Evolutionary conservation across 2,329 filamentous ascomycete species (phyloP).

Genomic region (Trichothecium roseum): DNA sequence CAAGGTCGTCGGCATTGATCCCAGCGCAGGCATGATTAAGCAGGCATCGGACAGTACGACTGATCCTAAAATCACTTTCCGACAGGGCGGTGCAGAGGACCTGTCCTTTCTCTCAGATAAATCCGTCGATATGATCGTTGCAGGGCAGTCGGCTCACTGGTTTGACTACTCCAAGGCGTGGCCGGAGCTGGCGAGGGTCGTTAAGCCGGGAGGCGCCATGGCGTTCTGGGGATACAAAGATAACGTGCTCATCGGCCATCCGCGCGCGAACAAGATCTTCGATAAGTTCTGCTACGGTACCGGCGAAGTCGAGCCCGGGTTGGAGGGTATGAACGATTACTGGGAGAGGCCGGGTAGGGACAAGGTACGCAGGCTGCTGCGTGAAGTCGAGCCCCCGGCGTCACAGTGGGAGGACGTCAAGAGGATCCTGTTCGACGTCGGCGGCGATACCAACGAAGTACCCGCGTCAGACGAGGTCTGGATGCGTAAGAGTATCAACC

Average conservation of each 20-base stretch:
- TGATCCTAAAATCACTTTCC: slow-evolving; percentile 35
- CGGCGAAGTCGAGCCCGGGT: slow-evolving; percentile 29
- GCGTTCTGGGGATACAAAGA: slow-evolving; percentile 58
- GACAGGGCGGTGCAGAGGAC: slow-evolving; percentile 41
- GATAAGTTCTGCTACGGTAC: slow-evolving; percentile 44
- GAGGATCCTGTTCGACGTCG: slow-evolving; percentile 48
- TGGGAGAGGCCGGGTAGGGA: slow-evolving; percentile 52
- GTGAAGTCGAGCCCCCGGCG: slow-evolving; percentile 39
- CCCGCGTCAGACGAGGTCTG: slow-evolving; percentile 27
- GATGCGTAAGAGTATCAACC: slow-evolving; percentile 40
- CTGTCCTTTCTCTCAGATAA: slow-evolving; percentile 36
- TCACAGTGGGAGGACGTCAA: slow-evolving; percentile 40
- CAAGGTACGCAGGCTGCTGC: slow-evolving; percentile 40
- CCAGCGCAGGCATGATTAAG: slow-evolving; percentile 43
- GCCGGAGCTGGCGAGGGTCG: slow-evolving; percentile 41
- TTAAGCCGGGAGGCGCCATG: slow-evolving; percentile 45
- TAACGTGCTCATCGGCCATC: slow-evolving; percentile 44
- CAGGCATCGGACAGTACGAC: slow-evolving; percentile 33
- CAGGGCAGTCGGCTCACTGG: slow-evolving; percentile 57
- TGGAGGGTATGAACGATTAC: slow-evolving; percentile 42
- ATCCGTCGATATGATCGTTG: slow-evolving; percentile 39
- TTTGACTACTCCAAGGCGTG: slow-evolving; percentile 48
- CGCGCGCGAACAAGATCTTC: slow-evolving; percentile 40
- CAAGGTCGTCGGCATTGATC: slow-evolving; percentile 37
- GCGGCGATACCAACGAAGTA: slow-evolving; percentile 21